Evolutionary conservation across 106 monocot species (phyloP).

Genomic region (Phalaenopsis equestris): DNA sequence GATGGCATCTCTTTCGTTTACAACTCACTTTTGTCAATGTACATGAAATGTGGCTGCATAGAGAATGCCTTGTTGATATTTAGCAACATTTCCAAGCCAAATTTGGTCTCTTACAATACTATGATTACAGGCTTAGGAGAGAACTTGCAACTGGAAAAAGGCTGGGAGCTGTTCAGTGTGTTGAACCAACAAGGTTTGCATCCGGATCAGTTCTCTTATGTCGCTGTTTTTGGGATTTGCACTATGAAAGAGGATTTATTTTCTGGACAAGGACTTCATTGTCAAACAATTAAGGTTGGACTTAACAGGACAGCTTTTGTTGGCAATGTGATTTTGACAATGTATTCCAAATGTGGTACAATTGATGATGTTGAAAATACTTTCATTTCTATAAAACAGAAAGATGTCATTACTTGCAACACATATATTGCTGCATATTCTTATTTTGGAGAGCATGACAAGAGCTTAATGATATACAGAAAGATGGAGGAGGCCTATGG

Average conservation of each 20-base stretch:
- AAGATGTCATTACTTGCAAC: slow-evolving; percentile 54
- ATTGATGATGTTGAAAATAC: slow-evolving; percentile 32
- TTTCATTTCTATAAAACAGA: slow-evolving; percentile 33
- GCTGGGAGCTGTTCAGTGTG: slow-evolving; percentile 39
- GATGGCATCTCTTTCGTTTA: slow-evolving; percentile 45
- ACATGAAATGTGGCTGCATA: slow-evolving; percentile 43
- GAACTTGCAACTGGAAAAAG: slow-evolving; percentile 22
- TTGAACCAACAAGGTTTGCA: slow-evolving; percentile 31
- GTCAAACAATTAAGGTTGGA: slow-evolving; percentile 48
- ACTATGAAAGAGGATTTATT: slow-evolving; percentile 13
- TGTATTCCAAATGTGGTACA: slow-evolving; percentile 35
- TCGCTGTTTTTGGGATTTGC: slow-evolving; percentile 35
- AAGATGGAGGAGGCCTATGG: slow-evolving; percentile 26
- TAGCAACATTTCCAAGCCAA: slow-evolving; percentile 21
- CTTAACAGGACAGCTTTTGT: slow-evolving; percentile 44
- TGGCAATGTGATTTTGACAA: slow-evolving; percentile 53
- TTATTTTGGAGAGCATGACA: slow-evolving; percentile 33
- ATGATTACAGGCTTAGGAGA: slow-evolving; percentile 51
- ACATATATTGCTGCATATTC: slow-evolving; percentile 42
- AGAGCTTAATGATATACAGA: slow-evolving; percentile 31
- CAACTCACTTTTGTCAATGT: slow-evolving; percentile 63
- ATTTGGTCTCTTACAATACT: slow-evolving; percentile 47
- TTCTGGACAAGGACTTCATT: slow-evolving; percentile 26
- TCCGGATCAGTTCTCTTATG: slow-evolving; percentile 47
- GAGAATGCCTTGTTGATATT: slow-evolving; percentile 38